Evolutionary conservation across 176 grass and related monocot species (phyloP).

Genomic region (Miscanthus lutarioriparius): DNA sequence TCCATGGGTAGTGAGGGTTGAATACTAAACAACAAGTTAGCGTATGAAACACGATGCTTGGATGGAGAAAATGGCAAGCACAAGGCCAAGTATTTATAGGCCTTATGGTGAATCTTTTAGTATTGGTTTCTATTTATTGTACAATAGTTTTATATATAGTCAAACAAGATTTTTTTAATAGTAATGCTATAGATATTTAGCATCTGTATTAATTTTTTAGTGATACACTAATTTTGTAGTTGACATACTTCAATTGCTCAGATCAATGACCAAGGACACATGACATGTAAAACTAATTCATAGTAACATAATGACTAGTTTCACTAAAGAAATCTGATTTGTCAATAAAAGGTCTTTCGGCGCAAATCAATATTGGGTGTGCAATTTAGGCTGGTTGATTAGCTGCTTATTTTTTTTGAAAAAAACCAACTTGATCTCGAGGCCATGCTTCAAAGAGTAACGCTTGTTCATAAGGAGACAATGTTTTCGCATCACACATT

Average conservation of each 20-base stretch:
- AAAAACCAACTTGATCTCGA: neutral
- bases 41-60: neutral
- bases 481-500: neutral
- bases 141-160: neutral
- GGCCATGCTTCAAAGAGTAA: neutral
- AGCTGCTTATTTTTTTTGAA: neutral
- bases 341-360: neutral
- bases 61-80: neutral
- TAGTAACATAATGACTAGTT: neutral
- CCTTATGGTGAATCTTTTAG: neutral
- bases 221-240: neutral
- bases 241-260: neutral
- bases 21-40: neutral
- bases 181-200: neutral
- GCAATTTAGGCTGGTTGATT: neutral
- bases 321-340: neutral
- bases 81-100: conserved; percentile 10
- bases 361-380: neutral
- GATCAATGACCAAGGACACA: neutral
- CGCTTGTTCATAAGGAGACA: neutral
- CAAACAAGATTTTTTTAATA: neutral
- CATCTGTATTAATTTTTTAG: neutral
- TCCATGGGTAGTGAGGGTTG: neutral
- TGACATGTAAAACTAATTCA: neutral
- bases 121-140: neutral